These are phyloP conservation scores for Poterioochromonas sp. DNA, from an alignment of 352 stramenopile species.

Conservation along the genomic window DNA sequence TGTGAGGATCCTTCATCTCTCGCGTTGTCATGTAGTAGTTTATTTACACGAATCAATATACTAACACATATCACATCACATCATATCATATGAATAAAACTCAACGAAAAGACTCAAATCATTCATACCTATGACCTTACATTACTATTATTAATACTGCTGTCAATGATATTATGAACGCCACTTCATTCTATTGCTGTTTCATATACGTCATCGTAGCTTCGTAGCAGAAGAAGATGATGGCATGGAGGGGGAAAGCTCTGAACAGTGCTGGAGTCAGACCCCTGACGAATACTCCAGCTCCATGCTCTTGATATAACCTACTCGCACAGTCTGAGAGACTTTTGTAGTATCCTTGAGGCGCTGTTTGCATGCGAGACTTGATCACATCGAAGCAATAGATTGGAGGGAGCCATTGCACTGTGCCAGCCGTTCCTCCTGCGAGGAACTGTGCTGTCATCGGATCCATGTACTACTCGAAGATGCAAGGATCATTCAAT, in stretches of 20 bases:
- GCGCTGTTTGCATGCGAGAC: slow-evolving; percentile 45
- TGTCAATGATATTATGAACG: too few species aligned
- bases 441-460: slow-evolving; percentile 33
- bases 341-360: slow-evolving; percentile 35
- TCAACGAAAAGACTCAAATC: too few species aligned
- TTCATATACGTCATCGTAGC: background rate
- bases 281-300: slow-evolving; percentile 23
- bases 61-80: too few species aligned
- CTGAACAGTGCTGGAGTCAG: slow-evolving; percentile 40
- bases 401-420: slow-evolving; percentile 43
- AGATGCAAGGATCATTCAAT: slow-evolving; percentile 31
- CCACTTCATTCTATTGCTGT: too few species aligned
- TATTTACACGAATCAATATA: too few species aligned
- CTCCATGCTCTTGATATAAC: slow-evolving; percentile 26
- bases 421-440: slow-evolving; percentile 40
- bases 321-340: slow-evolving; percentile 39
- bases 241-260: slow-evolving; percentile 42
- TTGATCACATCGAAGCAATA: slow-evolving; percentile 46
- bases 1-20: too few species aligned
- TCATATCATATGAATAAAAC: too few species aligned
- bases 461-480: background rate
- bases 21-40: too few species aligned
- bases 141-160: too few species aligned
- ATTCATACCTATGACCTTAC: too few species aligned
- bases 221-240: slow-evolving; percentile 46